phyloP scores from a whole-genome alignment of 495 filamentous ascomycete species.

The Astrothelium subdiscretum region DNA sequence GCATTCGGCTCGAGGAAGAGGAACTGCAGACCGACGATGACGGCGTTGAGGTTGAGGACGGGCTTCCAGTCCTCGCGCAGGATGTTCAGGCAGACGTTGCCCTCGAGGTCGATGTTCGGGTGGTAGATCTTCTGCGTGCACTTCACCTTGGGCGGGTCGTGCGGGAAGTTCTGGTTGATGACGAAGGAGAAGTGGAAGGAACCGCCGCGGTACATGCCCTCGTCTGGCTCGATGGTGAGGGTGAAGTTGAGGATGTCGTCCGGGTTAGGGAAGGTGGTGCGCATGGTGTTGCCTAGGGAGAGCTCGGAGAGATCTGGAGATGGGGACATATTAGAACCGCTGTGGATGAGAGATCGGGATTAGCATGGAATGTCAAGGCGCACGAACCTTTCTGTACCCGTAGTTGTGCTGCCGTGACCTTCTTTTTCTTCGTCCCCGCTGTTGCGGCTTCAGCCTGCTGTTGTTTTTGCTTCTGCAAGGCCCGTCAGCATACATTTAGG shows the following conservation, averaged over 20 bases:
- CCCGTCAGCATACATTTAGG: slow-evolving; percentile 45
- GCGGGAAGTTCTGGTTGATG: slow-evolving; percentile 90
- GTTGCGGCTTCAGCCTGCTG: slow-evolving; percentile 62
- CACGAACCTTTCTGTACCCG: slow-evolving; percentile 84
- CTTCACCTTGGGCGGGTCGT: slow-evolving; percentile 96
- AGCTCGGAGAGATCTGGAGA: slow-evolving; percentile 78
- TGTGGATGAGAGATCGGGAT: neutral
- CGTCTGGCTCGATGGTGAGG: slow-evolving; percentile 87
- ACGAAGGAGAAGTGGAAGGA: slow-evolving; percentile 80
- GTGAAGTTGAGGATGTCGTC: slow-evolving; percentile 96
- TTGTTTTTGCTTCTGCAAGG: slow-evolving; percentile 73
- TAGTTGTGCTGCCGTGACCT: slow-evolving; percentile 90
- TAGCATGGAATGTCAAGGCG: neutral
- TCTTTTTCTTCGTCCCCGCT: slow-evolving; percentile 76
- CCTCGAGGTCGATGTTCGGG: slow-evolving; percentile 95
- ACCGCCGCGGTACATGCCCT: slow-evolving; percentile 94
- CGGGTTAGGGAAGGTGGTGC: slow-evolving; percentile 81
- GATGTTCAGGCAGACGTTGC: slow-evolving; percentile 96
- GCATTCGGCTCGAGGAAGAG: slow-evolving; percentile 97
- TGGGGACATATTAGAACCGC: neutral
- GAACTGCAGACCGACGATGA: slow-evolving; percentile 95
- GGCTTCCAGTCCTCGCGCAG: slow-evolving; percentile 98
- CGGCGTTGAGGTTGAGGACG: slow-evolving; percentile 89
- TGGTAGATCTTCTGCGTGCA: slow-evolving; percentile 98
- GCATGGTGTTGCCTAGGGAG: slow-evolving; percentile 82